phyloP scores from a whole-genome alignment of 2,329 filamentous ascomycete genomes.

The Fusarium longipes region DNA sequence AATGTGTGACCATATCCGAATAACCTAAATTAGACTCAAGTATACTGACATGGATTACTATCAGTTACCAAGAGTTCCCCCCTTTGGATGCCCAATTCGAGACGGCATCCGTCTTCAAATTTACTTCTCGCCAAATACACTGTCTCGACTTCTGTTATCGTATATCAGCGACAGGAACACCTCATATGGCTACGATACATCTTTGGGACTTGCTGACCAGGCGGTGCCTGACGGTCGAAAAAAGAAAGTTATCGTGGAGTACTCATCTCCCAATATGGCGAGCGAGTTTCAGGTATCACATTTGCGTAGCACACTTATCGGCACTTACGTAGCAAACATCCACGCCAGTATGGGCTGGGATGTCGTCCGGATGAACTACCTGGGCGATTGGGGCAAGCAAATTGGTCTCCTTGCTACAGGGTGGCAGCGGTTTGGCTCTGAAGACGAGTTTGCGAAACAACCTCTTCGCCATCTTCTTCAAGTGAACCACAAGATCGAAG shows the following conservation, averaged over 20 bases:
- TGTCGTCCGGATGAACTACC: slow-evolving; percentile 75
- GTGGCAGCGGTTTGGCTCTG: slow-evolving; percentile 73
- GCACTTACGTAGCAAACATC: slow-evolving; percentile 73
- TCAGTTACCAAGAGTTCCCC: slow-evolving; percentile 39
- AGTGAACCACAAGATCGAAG: slow-evolving; percentile 74
- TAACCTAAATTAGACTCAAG: not conserved
- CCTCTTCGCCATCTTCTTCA: slow-evolving; percentile 76
- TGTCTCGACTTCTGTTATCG: slow-evolving; percentile 33
- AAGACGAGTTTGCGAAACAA: slow-evolving; percentile 70
- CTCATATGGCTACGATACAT: slow-evolving; percentile 40
- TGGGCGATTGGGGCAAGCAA: slow-evolving; percentile 81
- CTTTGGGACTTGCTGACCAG: slow-evolving; percentile 29
- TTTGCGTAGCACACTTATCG: slow-evolving; percentile 77
- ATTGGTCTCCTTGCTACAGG: slow-evolving; percentile 72
- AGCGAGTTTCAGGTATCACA: slow-evolving; percentile 78
- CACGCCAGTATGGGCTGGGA: slow-evolving; percentile 75
- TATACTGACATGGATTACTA: slow-evolving; percentile 2
- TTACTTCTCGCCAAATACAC: slow-evolving; percentile 37
- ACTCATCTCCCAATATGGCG: slow-evolving; percentile 79
- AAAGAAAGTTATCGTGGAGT: slow-evolving; percentile 71
- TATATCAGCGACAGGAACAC: slow-evolving; percentile 40
- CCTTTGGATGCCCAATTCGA: slow-evolving; percentile 37
- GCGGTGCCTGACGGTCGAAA: slow-evolving; percentile 1
- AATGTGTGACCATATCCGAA: slow-evolving; percentile 18
- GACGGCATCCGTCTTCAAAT: slow-evolving; percentile 45